phyloP scores from a whole-genome alignment of 2,329 filamentous ascomycete genomes.

The Cordyceps fumosorosea region DNA sequence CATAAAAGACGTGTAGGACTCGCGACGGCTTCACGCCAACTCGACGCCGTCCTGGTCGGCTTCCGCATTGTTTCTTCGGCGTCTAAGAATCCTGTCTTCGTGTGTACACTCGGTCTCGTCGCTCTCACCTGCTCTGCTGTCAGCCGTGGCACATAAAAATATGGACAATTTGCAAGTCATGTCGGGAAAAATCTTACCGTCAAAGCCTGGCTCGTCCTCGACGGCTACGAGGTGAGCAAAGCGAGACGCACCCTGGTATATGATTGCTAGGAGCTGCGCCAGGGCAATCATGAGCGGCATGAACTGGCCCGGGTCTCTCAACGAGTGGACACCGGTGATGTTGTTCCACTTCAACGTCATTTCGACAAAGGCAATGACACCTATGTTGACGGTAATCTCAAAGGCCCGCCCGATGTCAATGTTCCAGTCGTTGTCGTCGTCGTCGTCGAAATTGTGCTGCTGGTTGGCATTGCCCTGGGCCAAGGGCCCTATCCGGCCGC shows the following conservation, averaged over 20 bases:
- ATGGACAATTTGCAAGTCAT: neutral
- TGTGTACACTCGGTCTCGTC: neutral
- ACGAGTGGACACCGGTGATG: slow-evolving; percentile 17
- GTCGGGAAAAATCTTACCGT: slow-evolving; percentile 5
- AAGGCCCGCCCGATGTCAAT: neutral
- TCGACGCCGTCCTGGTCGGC: neutral
- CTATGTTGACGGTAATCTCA: slow-evolving; percentile 19
- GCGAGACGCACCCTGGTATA: slow-evolving; percentile 16
- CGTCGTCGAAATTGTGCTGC: neutral
- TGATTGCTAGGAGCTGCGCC: slow-evolving; percentile 18
- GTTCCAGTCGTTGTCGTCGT: neutral
- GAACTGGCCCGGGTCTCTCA: slow-evolving; percentile 20
- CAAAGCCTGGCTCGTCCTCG: neutral
- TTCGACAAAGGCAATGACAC: slow-evolving; percentile 21
- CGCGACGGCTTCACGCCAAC: neutral
- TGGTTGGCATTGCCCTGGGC: neutral
- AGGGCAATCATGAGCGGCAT: slow-evolving; percentile 22
- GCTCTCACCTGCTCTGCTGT: neutral
- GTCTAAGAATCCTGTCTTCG: neutral
- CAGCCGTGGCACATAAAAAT: neutral
- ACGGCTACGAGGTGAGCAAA: neutral
- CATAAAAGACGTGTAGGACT: too few species aligned
- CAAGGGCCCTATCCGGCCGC: neutral
- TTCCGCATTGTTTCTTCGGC: neutral
- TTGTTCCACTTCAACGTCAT: slow-evolving; percentile 21